Conservation (phyloP, 305 asterid species). For the Solanum aculeatissimum region DNA sequence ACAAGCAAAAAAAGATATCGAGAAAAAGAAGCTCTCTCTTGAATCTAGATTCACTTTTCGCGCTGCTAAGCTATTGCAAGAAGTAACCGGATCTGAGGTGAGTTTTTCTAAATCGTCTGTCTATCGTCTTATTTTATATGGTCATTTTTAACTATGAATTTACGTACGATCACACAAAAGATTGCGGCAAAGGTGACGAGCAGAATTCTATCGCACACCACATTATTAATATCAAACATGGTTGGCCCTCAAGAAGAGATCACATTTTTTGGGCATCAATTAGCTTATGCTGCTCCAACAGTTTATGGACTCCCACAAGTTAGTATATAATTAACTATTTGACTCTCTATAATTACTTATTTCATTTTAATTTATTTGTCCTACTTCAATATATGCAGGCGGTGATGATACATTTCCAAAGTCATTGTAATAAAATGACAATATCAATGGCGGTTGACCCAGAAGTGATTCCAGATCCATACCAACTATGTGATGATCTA, state of each 20-base stretch:
- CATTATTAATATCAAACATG: conserved; percentile 32
- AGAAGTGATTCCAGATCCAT: conserved; percentile 16
- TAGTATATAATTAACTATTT: background rate
- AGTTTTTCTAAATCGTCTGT: too few relatives aligned
- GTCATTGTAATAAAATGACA: conserved; percentile 16
- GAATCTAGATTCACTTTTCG: conserved; percentile 2
- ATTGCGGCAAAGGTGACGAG: background rate
- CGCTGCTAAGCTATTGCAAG: background rate
- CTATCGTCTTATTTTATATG: background rate
- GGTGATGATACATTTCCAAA: conserved; percentile 14
- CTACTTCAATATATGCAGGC: conserved; percentile 16
- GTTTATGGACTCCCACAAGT: conserved; percentile 31
- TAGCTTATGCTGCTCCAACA: conserved; percentile 34
- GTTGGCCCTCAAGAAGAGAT: conserved; percentile 45
- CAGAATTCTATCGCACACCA: conserved; percentile 11
- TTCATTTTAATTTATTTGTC: too few relatives aligned
- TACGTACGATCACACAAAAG: background rate
- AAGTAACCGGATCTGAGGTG: conserved; percentile 11
- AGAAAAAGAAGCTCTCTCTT: conserved; percentile 19
- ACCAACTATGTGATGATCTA: conserved; percentile 12
- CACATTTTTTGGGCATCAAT: conserved; percentile 26
- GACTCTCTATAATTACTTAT: too few relatives aligned
- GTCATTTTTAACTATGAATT: too few relatives aligned
- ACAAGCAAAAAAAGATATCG: conserved; percentile 8
- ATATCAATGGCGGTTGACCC: conserved; percentile 12